Evolutionary conservation across 2,329 filamentous ascomycete species (phyloP).

Genomic region (Trichoderma sp.): DNA sequence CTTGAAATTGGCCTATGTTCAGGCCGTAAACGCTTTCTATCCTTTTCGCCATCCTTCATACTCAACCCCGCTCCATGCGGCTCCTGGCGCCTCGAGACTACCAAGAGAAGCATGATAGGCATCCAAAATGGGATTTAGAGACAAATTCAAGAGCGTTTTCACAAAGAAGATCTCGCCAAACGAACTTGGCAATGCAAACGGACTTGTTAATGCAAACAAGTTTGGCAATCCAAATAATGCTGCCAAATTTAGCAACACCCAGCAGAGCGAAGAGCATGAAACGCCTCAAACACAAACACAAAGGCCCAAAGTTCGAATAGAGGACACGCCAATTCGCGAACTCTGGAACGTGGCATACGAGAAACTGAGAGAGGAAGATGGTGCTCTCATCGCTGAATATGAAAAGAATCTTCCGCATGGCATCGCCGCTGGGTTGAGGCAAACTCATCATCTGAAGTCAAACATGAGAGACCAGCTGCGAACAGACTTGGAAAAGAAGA

Average conservation of each 20-base stretch:
- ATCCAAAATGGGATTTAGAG: background rate
- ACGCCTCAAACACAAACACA: no score
- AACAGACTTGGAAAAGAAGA: background rate
- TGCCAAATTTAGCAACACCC: no score
- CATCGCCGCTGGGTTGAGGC: background rate
- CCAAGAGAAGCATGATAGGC: no score
- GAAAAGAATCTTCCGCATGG: background rate
- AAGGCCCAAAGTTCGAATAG: background rate
- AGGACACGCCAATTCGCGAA: background rate
- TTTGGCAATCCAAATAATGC: no score
- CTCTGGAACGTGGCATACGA: constrained; percentile 10
- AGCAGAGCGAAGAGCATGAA: background rate
- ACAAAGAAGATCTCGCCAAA: background rate
- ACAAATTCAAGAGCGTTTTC: background rate
- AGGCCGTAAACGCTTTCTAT: background rate
- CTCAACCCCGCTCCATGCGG: background rate
- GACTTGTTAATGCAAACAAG: no score
- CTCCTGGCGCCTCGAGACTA: no score
- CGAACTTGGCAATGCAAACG: background rate
- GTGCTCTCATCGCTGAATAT: background rate
- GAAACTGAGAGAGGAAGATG: background rate
- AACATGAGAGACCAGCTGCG: background rate
- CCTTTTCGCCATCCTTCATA: background rate
- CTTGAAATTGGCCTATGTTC: background rate
- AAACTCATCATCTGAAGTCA: no score